Evolutionary conservation across 106 monocot genomes (phyloP), one percentile per base, ranked within the genome.

Genomic region (Ottelia alismoides): DNA sequence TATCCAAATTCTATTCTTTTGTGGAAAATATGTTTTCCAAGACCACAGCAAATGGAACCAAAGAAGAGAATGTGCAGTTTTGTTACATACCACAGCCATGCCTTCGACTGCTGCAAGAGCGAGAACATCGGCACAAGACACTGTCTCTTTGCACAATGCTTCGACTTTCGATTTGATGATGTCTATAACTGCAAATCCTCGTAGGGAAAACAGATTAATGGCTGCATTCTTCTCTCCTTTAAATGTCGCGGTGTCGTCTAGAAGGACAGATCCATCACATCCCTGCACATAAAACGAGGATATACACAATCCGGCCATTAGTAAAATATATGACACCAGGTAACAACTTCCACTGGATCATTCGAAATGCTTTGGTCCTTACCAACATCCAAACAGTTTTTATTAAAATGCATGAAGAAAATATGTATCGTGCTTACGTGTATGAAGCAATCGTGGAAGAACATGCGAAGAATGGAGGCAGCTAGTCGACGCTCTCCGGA

Each of bases 381-480:
- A n/a, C n/a, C n/a, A n/a, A n/a, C n/a, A n/a, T n/a, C n/a, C n/a
- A n/a, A n/a, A n/a, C n/a, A n/a, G n/a, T n/a, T n/a, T n/a, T n/a
- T n/a, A n/a, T n/a, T n/a, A n/a, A n/a, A n/a, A n/a, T n/a, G n/a
- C n/a, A n/a, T n/a, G n/a, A n/a, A n/a, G n/a, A n/a, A n/a, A n/a
- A n/a, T n/a, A n/a, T n/a, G n/a, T n/a, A n/a, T n/a, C n/a, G n/a
- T 76, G 22, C 82, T 76, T 20, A 76, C 82, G 76, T 82, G 65
- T 50, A 92, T 86, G 45, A 92, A 82, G 57, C 92, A 92, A 40
- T 92, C 92, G 23, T 92, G 92, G 64, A 92, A 92, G 24, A 82
- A 82, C 1, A 92, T 71, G 3, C 85, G 75, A 45, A 92, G 85
- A 10, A 92, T 73, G 2, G 65, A 21, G 1, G 92, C 78, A 2